A percentile compares a stretch with the other conserved stretches of the same genome.
Evolutionary conservation across 768 basidiomycete species (phyloP).

Genomic region (Gelatoporia subvermispora): DNA sequence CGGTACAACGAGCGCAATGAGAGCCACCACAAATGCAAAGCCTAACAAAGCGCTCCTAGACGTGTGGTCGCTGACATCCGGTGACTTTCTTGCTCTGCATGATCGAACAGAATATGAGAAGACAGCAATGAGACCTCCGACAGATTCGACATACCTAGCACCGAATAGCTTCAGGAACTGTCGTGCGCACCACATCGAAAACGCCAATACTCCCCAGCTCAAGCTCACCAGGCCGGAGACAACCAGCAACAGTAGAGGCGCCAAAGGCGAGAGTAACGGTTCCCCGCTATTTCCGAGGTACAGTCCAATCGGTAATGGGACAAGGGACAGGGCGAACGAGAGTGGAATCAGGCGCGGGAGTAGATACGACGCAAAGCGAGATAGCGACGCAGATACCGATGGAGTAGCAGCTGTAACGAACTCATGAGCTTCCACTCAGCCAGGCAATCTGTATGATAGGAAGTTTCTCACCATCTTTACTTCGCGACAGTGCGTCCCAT

Average conservation of each 20-base stretch:
- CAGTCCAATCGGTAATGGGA: conserved; percentile 52
- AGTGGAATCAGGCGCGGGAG: conserved; percentile 39
- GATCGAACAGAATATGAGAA: not conserved
- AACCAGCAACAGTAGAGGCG: conserved; percentile 51
- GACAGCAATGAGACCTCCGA: not conserved
- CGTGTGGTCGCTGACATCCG: conserved; percentile 22
- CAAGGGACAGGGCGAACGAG: conserved; percentile 41
- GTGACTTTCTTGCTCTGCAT: conserved; percentile 7
- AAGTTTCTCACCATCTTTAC: conserved; percentile 20
- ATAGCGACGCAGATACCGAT: conserved; percentile 45
- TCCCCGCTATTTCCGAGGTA: conserved; percentile 60
- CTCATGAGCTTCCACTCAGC: not conserved
- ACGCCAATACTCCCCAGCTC: conserved; percentile 49
- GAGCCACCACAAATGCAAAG: conserved; percentile 51
- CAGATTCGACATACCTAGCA: conserved; percentile 11
- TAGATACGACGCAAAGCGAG: conserved; percentile 32
- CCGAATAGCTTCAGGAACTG: conserved; percentile 20
- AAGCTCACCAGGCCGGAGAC: conserved; percentile 61
- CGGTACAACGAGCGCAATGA: conserved; percentile 77
- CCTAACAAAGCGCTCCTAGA: conserved; percentile 50
- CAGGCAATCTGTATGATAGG: not conserved
- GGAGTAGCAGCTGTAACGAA: conserved; percentile 37
- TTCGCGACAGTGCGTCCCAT: conserved; percentile 32
- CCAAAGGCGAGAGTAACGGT: conserved; percentile 43
- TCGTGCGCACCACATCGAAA: conserved; percentile 41